phyloP scores from a whole-genome alignment of 176 grass and related monocot genomes.

The Panicum miliaceum region DNA sequence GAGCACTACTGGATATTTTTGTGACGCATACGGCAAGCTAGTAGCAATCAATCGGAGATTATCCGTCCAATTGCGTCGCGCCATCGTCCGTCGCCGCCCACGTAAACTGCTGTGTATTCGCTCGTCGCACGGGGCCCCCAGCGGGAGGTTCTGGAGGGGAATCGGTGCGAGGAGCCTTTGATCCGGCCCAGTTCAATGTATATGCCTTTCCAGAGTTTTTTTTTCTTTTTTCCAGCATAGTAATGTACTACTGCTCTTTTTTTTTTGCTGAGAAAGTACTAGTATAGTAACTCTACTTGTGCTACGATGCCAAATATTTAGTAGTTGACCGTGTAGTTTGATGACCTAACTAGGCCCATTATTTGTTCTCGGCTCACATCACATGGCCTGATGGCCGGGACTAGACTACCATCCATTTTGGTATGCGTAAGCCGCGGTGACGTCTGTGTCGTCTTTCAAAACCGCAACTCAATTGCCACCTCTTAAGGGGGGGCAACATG shows the following conservation, averaged over 20 bases:
- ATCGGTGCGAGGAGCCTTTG: background rate
- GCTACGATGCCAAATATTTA: background rate
- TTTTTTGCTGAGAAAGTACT: no score
- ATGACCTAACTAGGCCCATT: background rate
- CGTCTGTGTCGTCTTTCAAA: background rate
- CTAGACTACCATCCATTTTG: background rate
- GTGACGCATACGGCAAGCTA: background rate
- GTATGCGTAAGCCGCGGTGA: background rate
- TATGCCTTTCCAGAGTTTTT: background rate
- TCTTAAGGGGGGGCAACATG: background rate
- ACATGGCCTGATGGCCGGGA: background rate
- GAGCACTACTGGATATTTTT: slow-evolving; percentile 2
- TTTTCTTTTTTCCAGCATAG: background rate
- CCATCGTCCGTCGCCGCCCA: background rate
- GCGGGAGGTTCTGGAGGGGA: background rate
- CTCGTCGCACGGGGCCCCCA: background rate
- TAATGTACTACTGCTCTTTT: background rate
- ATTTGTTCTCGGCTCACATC: background rate
- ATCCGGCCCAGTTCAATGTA: background rate
- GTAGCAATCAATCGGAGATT: background rate
- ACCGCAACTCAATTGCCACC: background rate
- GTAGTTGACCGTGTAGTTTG: background rate
- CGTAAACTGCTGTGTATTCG: background rate
- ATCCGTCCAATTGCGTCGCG: background rate
- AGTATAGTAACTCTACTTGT: background rate